Evolutionary conservation across 345 rosid genomes (phyloP).

Genomic region (Iberis pinnata): DNA sequence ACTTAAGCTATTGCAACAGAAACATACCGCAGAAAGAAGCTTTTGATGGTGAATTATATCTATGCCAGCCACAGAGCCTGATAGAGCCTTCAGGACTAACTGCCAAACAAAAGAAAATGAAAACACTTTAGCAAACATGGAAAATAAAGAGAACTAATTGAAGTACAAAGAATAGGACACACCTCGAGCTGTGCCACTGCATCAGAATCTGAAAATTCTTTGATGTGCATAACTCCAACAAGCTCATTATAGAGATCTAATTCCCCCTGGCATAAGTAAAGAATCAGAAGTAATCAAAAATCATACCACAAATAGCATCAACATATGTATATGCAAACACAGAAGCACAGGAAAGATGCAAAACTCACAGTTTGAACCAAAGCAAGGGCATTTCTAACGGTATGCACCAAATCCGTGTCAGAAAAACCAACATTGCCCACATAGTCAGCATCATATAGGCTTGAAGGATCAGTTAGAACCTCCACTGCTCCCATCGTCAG

Average conservation of each 20-base stretch:
- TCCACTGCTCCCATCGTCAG: slow-evolving; percentile 23
- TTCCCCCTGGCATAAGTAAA: slow-evolving; percentile 42
- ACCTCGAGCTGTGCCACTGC: slow-evolving; percentile 77
- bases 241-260: slow-evolving; percentile 50
- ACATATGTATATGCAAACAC: background rate
- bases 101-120: slow-evolving; percentile 23
- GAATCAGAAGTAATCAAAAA: background rate
- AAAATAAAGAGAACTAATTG: background rate
- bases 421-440: slow-evolving; percentile 32
- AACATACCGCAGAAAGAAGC: slow-evolving; percentile 66
- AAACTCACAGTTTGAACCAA: slow-evolving; percentile 36
- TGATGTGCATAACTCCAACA: slow-evolving; percentile 50
- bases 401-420: slow-evolving; percentile 43
- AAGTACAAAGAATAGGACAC: slow-evolving; percentile 6
- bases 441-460: background rate
- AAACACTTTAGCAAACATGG: slow-evolving; percentile 2
- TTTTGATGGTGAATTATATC: slow-evolving; percentile 45
- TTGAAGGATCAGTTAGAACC: slow-evolving; percentile 12
- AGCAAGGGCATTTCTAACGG: slow-evolving; percentile 47
- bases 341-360: background rate
- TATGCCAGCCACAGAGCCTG: slow-evolving; percentile 63
- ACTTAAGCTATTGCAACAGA: background rate
- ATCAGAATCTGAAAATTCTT: slow-evolving; percentile 35
- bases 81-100: slow-evolving; percentile 61
- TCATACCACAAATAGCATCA: slow-evolving; percentile 5